phyloP scores from a whole-genome alignment of 2,329 filamentous ascomycete species.

The Penicillium rolfsii region DNA sequence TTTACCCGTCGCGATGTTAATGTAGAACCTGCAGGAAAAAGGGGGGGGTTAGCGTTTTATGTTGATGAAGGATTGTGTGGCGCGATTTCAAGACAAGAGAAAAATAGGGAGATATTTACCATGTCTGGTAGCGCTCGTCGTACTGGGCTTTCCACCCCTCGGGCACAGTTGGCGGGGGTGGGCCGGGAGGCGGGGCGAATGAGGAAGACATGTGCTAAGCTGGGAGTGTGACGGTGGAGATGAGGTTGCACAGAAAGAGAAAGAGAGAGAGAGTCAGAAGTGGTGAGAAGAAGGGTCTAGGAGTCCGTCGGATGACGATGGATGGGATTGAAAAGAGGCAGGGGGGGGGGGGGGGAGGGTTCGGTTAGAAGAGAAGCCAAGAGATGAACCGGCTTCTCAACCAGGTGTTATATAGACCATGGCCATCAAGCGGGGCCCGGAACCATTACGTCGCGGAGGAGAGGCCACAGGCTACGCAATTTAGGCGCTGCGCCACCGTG shows the following conservation, averaged over 20 bases:
- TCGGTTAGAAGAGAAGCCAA: neutral
- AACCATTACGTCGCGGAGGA: neutral
- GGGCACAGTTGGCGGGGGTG: constrained; percentile 65
- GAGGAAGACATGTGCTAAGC: constrained; percentile 33
- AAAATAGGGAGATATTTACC: constrained; percentile 48
- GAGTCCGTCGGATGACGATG: neutral
- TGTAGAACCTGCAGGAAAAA: constrained; percentile 72
- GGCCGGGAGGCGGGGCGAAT: constrained; percentile 50
- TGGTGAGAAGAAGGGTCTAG: neutral
- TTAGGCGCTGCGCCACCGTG: constrained; percentile 22
- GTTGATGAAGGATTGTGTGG: too few relatives aligned
- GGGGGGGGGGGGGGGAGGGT: neutral
- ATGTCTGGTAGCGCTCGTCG: constrained; percentile 88
- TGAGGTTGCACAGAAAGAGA: neutral
- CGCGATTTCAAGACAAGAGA: neutral
- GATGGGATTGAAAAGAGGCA: neutral
- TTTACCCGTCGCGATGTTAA: constrained; percentile 83
- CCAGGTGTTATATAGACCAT: neutral
- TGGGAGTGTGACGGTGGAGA: neutral
- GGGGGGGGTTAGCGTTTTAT: neutral
- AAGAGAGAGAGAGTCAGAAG: neutral
- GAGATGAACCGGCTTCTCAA: neutral
- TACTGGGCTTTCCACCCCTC: constrained; percentile 85
- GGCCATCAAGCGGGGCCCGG: neutral
- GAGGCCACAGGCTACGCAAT: neutral